A percentile compares a stretch with the other conserved stretches of the same genome.
Conservation (phyloP, 202 grass and related monocot species). For the Eragrostis tef region DNA sequence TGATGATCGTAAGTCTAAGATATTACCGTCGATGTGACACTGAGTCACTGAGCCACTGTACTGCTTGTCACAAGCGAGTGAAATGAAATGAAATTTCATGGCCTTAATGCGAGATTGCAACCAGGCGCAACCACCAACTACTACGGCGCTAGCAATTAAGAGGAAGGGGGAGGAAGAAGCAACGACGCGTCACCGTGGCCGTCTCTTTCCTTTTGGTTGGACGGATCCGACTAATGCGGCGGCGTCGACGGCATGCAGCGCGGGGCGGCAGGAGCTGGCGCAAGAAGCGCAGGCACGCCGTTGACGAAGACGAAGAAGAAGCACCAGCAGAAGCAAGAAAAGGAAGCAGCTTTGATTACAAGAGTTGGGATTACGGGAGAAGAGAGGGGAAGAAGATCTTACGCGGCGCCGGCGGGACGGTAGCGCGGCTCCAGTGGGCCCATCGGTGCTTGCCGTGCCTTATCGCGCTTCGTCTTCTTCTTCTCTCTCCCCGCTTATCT, state of each 20-base stretch:
- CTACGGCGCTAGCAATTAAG: constrained; percentile 43
- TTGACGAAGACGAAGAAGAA: background rate
- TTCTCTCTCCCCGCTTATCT: background rate
- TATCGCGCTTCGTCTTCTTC: background rate
- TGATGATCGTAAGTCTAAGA: background rate
- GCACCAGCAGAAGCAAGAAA: background rate
- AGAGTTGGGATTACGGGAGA: background rate
- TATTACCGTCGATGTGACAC: background rate
- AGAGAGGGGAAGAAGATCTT: constrained; percentile 40
- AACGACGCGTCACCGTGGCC: constrained; percentile 17
- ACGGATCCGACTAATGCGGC: constrained; percentile 39
- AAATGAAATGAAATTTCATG: background rate
- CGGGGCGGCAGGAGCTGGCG: background rate
- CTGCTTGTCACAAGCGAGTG: background rate
- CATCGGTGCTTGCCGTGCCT: constrained; percentile 14
- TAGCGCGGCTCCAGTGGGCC: constrained; percentile 51
- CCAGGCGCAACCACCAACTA: constrained; percentile 42
- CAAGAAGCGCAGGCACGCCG: background rate
- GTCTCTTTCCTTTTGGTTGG: background rate
- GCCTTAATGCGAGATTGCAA: constrained; percentile 21
- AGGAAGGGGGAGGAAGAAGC: background rate
- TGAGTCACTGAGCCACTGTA: background rate
- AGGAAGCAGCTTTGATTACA: background rate
- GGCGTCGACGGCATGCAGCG: background rate
- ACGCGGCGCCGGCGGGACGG: constrained; percentile 48